Base-by-base conservation (phyloP, 352 stramenopile genomes). In the Phytophthora syringae region DNA sequence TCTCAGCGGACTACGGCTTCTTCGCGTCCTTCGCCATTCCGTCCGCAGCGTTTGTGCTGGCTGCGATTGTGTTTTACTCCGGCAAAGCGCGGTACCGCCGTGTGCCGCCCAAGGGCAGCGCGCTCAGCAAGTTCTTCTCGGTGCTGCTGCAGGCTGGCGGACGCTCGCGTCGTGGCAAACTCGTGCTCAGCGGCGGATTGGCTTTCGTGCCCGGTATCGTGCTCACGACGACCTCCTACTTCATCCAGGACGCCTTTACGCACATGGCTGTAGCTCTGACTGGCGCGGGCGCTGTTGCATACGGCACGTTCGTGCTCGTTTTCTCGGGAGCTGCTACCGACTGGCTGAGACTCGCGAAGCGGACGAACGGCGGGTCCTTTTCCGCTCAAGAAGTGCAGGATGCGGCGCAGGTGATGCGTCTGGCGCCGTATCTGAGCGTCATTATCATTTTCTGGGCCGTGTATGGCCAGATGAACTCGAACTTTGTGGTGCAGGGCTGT, bases 21-120 rank as follows among this genome's bases (percentile, higher is more conserved):
- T 92, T 94, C 54, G 83, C 86, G 22, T 93, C 89, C 0, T 98
- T 97, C 53, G 67, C 90, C 1, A 96, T 97, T 57, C 89, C 89
- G 20, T 88, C 85, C 0, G 64, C 87, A 2, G 79, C 86, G 2
- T 97, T 97, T 52, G 77, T 90, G 12, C n/a, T 93, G 5, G 88
- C 86, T 0, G 86, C 91, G 5, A 20, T 79, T 15, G 74, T 97
- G 27, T 98, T 97, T 70, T 95, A 86, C 66, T 65, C 66, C 20
- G 91, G 85, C 42, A 82, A 79, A 30, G 44, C 40, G 1, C 74
- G 84, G 13, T 96, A 93, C 63, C 79, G 77, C 22, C 86, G 72
- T 9, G 70, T 95, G 34, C 76, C 86, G 5, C 86, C 90, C 7
- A 88, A 93, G 54, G 88, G 86, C 20, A 95, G 84, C 45, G 86